phyloP scores from a whole-genome alignment of 352 stramenopile species.

The Pythium aquatile region DNA sequence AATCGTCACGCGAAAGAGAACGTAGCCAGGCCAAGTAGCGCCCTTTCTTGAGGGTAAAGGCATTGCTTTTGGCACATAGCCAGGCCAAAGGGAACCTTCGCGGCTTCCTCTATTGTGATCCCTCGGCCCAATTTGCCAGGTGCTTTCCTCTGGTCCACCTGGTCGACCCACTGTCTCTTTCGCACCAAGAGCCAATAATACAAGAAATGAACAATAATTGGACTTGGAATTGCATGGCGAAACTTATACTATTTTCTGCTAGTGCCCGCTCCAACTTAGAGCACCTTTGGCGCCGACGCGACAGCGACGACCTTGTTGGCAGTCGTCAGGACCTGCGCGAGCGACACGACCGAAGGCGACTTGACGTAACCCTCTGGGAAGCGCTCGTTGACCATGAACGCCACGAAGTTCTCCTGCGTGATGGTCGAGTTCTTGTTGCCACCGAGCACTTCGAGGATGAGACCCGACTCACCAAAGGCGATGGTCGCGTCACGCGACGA shows the following conservation, averaged over 20 bases:
- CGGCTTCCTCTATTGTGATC: too few species aligned
- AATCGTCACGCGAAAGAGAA: neutral
- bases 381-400: neutral
- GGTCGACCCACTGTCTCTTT: neutral
- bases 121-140: neutral
- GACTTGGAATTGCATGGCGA: too few species aligned
- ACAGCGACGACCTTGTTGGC: neutral
- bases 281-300: too few species aligned
- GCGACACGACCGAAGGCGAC: neutral
- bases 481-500: neutral
- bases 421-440: neutral
- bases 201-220: too few species aligned
- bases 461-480: neutral
- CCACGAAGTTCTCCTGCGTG: neutral
- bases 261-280: too few species aligned
- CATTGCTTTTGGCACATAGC: neutral
- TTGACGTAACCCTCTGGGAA: neutral
- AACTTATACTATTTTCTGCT: too few species aligned
- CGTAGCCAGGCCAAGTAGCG: neutral
- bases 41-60: neutral
- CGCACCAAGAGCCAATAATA: too few species aligned
- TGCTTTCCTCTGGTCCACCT: neutral
- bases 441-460: neutral
- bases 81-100: neutral
- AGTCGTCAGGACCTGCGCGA: neutral